Conservation (phyloP, 2,329 filamentous ascomycete species). For the Xylariaceae sp. region DNA sequence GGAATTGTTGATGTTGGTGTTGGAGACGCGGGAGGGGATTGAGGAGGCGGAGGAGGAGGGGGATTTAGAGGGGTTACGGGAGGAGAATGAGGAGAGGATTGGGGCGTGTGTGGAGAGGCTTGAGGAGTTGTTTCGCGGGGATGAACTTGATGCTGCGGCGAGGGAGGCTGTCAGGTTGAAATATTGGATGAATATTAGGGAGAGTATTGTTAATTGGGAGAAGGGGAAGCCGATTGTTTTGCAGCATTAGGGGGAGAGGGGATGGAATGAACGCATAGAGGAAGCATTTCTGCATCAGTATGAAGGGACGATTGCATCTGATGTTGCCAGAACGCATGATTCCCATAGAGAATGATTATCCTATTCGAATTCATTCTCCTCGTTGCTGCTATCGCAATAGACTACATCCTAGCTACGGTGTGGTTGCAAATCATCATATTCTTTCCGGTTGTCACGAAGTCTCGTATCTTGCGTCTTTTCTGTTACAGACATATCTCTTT, state of each 20-base stretch:
- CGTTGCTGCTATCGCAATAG: not conserved
- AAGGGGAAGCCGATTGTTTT: slow-evolving; percentile 58
- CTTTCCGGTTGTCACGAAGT: too few relatives aligned
- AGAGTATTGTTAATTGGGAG: slow-evolving; percentile 80
- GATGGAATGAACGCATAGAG: too few relatives aligned
- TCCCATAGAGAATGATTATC: not conserved
- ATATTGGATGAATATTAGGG: slow-evolving; percentile 86
- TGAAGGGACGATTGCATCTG: not conserved
- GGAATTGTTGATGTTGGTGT: slow-evolving; percentile 68
- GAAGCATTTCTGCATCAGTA: too few relatives aligned
- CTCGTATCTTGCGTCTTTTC: too few relatives aligned
- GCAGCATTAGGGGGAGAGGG: slow-evolving; percentile 45
- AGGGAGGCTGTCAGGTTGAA: slow-evolving; percentile 69
- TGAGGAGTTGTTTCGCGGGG: slow-evolving; percentile 58
- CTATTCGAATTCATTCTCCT: too few relatives aligned
- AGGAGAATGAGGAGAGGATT: slow-evolving; percentile 65
- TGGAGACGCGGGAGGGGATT: slow-evolving; percentile 73
- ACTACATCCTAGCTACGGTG: not conserved
- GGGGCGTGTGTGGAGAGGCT: slow-evolving; percentile 56
- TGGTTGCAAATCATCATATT: not conserved
- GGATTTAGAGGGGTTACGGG: slow-evolving; percentile 54
- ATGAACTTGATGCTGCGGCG: slow-evolving; percentile 62
- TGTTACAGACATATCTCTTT: too few relatives aligned
- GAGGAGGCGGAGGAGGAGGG: slow-evolving; percentile 65
- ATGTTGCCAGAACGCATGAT: not conserved